Evolutionary conservation across 257 asterid species (phyloP), one percentile per base, ranked within the genome.

Genomic region (Ophiorrhiza pumila): DNA sequence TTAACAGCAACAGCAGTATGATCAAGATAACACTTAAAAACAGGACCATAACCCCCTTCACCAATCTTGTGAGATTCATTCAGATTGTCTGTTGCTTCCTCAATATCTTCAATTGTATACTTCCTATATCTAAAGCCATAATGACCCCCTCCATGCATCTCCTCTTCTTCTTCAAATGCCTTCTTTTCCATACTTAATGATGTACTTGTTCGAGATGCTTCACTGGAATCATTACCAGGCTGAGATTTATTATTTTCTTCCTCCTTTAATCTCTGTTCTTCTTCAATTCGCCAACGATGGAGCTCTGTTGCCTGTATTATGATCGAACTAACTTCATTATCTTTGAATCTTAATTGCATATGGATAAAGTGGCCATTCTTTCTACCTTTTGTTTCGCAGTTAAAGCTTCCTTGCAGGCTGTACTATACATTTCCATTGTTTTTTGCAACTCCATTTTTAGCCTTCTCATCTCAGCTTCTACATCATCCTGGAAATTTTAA

Each of bases 1-100:
- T 93, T 93, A 65, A 93, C 87, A 0, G 98, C 98, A 32, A 89
- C 97, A 0, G 83, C 83, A 3, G 95, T 90, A 76, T 89, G 95
- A 78, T 93, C 98, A 32, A 93, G 98, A 72, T 79, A 64, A 41
- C 98, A 91, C 84, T 81, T 93, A 42, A 65, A 93, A 34, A 93
- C 98, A 17, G 98, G 98, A 57, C 98, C 98, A 75, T 93, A 93
- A 31, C 98, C 97, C 0, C 98, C 98, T 83, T 93, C 98, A 42
- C 97, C 98, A 71, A 93, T 85, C 83, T 93, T 90, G 62, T 83
- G 78, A 23, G 82, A 60, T 3, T 80, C 83, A 0, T 78, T 29
- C 74, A 93, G 88, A 75, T 71, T 82, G 9, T 84, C 86, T 0
- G 98, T 93, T 25, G 98, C 98, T 50, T 77, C 84, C 77, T 90